Base-by-base conservation (phyloP, 441 rosid species). In the Euphorbia celastroides region DNA sequence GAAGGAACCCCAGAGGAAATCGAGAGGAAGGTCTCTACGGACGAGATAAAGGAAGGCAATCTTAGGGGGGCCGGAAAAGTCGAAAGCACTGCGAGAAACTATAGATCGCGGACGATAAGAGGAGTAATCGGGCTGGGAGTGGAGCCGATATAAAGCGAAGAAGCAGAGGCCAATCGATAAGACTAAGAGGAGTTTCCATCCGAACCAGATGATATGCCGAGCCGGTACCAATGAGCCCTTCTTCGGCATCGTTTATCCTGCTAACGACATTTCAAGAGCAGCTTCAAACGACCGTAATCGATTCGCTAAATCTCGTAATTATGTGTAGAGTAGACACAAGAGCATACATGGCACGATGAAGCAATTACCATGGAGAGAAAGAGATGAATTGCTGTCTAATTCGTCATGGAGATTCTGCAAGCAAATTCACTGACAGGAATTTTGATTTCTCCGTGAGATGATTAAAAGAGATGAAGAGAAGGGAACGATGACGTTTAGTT, bases 1-100 rank as follows among this genome's bases (percentile, higher is more conserved):
- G 83, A 90, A 93, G 69, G 68, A 64, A 12, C 75, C 88, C 98
- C 98, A 93, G 0, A 93, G 92, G 65, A 93, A 93, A 84, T 93
- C 97, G 9, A 90, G 93, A 2, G 98, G 97, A n/a, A 93, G 78
- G 62, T 82, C 77, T 32, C 74, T 78, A 38, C 97, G 86, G 57
- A 77, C 80, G 12, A 93, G 86, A 71, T 84, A 87, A 41, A 93
- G 86, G 65, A 90, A 93, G 30, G 96, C 90, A 71, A 93, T 62
- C 80, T 87, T 93, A 17, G 96, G 93, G n/a, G 74, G 83, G 5
- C 87, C 94, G 0, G 48, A 10, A 72, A 83, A 79, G 57, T 0
- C 54, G 22, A 48, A 48, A 23, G 19, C 19, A 17, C 50, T 44
- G 23, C 60, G 71, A 48, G 71, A 55, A 66, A 70, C 2, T 0